These are phyloP conservation scores for Tetrahymena thermophila DNA, from an alignment of 73 alveolate species.

Conservation along the genomic window DNA sequence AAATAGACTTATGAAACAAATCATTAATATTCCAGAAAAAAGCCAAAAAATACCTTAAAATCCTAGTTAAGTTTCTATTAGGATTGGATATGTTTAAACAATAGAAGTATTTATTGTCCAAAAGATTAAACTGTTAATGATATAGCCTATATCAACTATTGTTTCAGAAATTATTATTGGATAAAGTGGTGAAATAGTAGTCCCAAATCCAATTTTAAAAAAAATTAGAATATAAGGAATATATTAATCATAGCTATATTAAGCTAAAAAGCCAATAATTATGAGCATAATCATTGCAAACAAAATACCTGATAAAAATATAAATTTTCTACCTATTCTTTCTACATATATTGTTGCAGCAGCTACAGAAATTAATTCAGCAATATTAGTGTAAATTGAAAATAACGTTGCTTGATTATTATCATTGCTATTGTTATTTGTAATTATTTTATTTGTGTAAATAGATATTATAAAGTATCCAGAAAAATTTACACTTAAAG, in stretches of 20 bases:
- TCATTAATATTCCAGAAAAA: background rate
- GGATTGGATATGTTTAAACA: background rate
- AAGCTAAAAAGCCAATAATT: background rate
- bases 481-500: background rate
- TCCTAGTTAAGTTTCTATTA: background rate
- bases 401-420: background rate
- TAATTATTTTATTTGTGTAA: background rate
- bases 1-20: background rate
- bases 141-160: background rate
- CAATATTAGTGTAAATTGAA: background rate
- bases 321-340: background rate
- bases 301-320: background rate
- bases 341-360: background rate
- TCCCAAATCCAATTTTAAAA: background rate
- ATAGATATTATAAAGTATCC: background rate
- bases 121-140: background rate
- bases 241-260: background rate
- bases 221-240: background rate
- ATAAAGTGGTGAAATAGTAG: background rate
- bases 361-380: background rate
- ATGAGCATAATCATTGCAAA: background rate
- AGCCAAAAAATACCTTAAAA: background rate
- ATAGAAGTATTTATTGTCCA: background rate
- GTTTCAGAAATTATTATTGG: background rate
- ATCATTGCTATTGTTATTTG: background rate